Conservation (phyloP, 169 alveolate species). For the Cryptosporidium meleagridis region DNA sequence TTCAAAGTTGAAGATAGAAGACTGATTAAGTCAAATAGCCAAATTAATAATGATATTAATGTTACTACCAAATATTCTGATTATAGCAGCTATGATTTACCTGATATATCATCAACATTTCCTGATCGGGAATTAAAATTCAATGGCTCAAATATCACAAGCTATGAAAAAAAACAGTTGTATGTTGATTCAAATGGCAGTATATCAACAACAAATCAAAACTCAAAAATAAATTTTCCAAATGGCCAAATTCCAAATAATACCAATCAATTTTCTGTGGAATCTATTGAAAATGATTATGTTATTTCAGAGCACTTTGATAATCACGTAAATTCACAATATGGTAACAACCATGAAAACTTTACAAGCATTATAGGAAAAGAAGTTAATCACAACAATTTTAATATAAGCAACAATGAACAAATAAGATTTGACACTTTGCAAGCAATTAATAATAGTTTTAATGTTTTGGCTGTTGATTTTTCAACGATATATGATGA, state of each 20-base stretch:
- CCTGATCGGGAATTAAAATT: not conserved
- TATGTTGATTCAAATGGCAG: slow-evolving; percentile 7
- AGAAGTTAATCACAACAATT: not conserved
- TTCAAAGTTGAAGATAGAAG: not conserved
- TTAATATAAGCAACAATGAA: not conserved
- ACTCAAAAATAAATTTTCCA: not conserved
- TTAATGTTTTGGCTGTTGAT: not conserved
- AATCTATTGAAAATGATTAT: not conserved
- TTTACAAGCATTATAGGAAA: not conserved
- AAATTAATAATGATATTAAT: not conserved
- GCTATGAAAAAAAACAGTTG: not conserved
- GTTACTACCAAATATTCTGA: not conserved
- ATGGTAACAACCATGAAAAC: not conserved
- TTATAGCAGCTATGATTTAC: not conserved
- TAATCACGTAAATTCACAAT: not conserved
- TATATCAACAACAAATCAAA: not conserved
- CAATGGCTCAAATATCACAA: not conserved
- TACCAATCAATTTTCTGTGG: not conserved
- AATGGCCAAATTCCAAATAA: not conserved
- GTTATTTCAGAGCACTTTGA: slow-evolving; percentile 3
- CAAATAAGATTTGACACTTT: not conserved
- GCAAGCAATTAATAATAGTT: not conserved
- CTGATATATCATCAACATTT: not conserved
- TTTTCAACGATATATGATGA: slow-evolving; percentile 40
- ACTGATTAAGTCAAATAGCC: not conserved